Evolutionary conservation across 441 rosid genomes (phyloP), one percentile per base, ranked within the genome.

Genomic region (Populus hybrid): DNA sequence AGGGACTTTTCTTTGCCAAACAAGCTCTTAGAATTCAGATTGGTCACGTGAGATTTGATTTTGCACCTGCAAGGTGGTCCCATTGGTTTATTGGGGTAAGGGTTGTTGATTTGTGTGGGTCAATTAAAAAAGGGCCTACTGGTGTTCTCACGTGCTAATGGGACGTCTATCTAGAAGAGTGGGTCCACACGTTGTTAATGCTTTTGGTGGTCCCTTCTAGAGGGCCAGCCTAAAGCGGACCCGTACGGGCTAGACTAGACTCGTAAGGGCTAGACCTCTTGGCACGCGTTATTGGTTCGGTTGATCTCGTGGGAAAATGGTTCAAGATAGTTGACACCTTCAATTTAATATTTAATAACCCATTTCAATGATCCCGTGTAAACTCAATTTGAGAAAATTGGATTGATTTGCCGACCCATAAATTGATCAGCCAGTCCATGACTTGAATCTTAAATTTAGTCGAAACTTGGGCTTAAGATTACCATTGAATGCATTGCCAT

Each of bases 111-210:
- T 26, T 64, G 64, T n/a, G 76, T 21, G 73, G 80, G 76, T 72
- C 72, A 75, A 80, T 77, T 2, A 18, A 34, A 35, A 35, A 75
- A 54, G 67, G 72, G 57, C 70, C 74, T 59, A 26, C 18, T 30
- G 73, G 20, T 74, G 30, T 2, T 34, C 9, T 73, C 78, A 80
- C 83, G 80, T 78, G 83, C 40, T 6, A 12, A 8, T 1, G 78
- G 75, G 83, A 83, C 83, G 84, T 85, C 82, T 68, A 77, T 54
- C 67, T 30, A 50, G 80, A 68, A 70, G 23, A 5, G 0, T 4
- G 66, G 70, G 72, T 72, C 78, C 77, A 71, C 67, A 6, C 46
- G 38, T 6, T 32, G 61, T 67, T 28, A 1, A 8, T 14, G 12
- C 9, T 2, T 71, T 14, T 14, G 59, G 50, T 69, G 78, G 78